These are phyloP conservation scores for Wickerhamiella azyma DNA, from an alignment of 805 yeast species.

Conservation along the genomic window DNA sequence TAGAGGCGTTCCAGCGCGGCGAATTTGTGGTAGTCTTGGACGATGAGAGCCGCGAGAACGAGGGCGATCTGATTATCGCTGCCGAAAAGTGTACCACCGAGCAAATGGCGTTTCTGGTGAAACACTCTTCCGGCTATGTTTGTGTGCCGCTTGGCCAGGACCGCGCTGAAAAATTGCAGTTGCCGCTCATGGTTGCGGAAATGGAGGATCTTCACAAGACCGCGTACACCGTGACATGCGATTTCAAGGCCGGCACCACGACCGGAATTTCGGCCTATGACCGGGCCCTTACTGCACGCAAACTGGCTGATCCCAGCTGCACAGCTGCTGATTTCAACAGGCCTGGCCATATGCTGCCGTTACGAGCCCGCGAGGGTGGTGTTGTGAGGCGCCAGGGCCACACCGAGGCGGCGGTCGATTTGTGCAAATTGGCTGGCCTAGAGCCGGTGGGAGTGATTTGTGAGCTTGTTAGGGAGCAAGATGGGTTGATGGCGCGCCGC, in stretches of 20 bases:
- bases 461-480: constrained; percentile 84
- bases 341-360: constrained; percentile 92
- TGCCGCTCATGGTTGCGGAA: constrained; percentile 61
- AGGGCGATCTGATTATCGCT: constrained; percentile 93
- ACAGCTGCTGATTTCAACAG: constrained; percentile 57
- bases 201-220: constrained; percentile 83
- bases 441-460: constrained; percentile 85
- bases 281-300: constrained; percentile 67
- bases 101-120: constrained; percentile 88
- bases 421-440: constrained; percentile 61
- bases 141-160: constrained; percentile 76
- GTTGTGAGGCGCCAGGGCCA: constrained; percentile 78
- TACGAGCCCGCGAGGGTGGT: constrained; percentile 81
- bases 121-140: constrained; percentile 64
- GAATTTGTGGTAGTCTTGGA: constrained; percentile 93
- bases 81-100: constrained; percentile 67
- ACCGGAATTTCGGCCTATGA: constrained; percentile 96
- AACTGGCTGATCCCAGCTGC: constrained; percentile 48
- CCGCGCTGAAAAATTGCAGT: constrained; percentile 64
- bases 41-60: constrained; percentile 91
- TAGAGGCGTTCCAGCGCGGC: constrained; percentile 58
- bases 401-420: constrained; percentile 92
- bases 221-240: constrained; percentile 90
- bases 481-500: constrained; percentile 90
- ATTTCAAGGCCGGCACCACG: constrained; percentile 74